Conservation (phyloP, 2,329 filamentous ascomycete genomes). For the Emmonsiellopsis sp. region DNA sequence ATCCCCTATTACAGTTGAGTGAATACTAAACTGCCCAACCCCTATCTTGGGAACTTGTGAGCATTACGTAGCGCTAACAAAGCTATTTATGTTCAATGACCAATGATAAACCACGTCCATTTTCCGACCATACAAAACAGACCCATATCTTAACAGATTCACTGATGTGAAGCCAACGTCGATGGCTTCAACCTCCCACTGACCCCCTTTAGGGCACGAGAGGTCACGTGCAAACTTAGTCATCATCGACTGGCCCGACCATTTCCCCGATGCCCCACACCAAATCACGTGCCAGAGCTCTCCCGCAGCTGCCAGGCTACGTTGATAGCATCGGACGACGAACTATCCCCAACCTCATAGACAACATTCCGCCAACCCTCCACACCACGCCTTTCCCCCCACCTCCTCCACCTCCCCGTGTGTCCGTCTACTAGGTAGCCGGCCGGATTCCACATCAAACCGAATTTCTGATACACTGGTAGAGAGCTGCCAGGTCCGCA, state of each 20-base stretch:
- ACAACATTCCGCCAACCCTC: neutral
- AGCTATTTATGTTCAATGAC: no score
- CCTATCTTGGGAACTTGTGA: no score
- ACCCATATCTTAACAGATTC: no score
- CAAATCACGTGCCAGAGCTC: neutral
- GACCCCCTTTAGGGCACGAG: no score
- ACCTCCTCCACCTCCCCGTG: neutral
- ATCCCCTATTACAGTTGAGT: no score
- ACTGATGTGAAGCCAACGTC: no score
- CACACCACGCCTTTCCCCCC: neutral
- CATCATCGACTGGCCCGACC: neutral
- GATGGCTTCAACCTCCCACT: no score
- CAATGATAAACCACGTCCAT: no score
- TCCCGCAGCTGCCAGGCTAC: neutral
- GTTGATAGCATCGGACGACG: neutral
- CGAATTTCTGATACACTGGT: neutral
- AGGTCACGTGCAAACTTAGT: no score
- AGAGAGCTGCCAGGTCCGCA: neutral
- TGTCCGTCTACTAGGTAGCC: neutral
- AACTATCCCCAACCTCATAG: neutral
- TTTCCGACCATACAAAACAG: no score
- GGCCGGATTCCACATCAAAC: neutral
- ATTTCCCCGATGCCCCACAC: neutral
- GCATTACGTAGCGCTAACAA: no score
- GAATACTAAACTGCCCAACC: no score